Evolutionary conservation across 108 stramenopile species (phyloP).

Genomic region (Skeletonema costatum): DNA sequence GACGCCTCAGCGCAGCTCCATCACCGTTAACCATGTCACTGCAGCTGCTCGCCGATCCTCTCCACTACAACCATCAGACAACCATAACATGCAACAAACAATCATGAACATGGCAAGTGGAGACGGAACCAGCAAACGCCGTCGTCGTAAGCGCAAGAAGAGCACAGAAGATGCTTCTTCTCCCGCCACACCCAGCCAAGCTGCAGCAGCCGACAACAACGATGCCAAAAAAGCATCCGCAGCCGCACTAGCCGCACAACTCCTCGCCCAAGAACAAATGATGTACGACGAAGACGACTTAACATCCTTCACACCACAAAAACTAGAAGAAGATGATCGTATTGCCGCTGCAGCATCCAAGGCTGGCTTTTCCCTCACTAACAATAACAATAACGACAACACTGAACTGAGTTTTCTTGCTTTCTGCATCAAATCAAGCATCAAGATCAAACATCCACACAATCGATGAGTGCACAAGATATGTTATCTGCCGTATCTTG

Average conservation of each 20-base stretch:
- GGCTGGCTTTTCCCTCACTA: conserved; percentile 26
- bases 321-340: conserved; percentile 27
- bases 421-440: no score
- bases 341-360: conserved; percentile 36
- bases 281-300: conserved; percentile 42
- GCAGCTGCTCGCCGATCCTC: neutral
- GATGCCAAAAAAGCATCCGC: conserved; percentile 11
- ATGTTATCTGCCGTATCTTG: no score
- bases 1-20: neutral
- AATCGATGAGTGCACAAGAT: no score
- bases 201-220: neutral
- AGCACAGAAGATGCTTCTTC: neutral
- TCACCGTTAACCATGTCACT: neutral
- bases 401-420: no score
- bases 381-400: neutral
- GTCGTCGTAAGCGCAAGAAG: conserved; percentile 49
- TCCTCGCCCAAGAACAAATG: conserved; percentile 40
- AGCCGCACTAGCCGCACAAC: conserved; percentile 14
- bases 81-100: neutral
- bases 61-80: neutral
- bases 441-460: no score
- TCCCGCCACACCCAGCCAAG: conserved; percentile 4
- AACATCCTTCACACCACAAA: conserved; percentile 29
- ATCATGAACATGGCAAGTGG: conserved; percentile 10
- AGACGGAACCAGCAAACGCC: conserved; percentile 17